Evolutionary conservation across 345 rosid genomes (phyloP).

Genomic region (Microthlaspi erraticum): DNA sequence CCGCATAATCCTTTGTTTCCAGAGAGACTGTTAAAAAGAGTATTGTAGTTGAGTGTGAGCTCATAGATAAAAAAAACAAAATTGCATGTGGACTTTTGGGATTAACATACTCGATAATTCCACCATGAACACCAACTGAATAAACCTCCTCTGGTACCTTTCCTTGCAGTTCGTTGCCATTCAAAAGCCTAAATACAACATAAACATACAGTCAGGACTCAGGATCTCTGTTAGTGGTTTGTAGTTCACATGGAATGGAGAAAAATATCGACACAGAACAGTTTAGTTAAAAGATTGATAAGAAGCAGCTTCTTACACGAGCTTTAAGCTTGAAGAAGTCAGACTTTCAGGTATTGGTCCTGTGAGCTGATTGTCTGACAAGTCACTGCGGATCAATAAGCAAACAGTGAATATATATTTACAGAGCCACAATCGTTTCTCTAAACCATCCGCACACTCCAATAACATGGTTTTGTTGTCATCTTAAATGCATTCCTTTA

Average conservation of each 20-base stretch:
- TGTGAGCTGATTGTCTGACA: constrained; percentile 76
- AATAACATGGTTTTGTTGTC: constrained; percentile 5
- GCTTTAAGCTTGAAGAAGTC: constrained; percentile 68
- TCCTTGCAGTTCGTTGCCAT: constrained; percentile 76
- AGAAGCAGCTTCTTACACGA: constrained; percentile 55
- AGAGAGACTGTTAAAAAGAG: constrained; percentile 61
- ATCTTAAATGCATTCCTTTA: neutral
- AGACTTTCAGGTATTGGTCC: constrained; percentile 91
- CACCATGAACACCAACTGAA: constrained; percentile 92
- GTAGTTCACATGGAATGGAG: neutral
- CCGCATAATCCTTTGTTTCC: constrained; percentile 97
- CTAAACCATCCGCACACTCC: constrained; percentile 15
- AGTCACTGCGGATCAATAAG: constrained; percentile 62
- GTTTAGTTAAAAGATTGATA: neutral
- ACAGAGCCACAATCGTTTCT: constrained; percentile 2
- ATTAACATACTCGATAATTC: constrained; percentile 77
- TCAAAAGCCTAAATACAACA: constrained; percentile 61
- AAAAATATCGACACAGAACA: constrained; percentile 3
- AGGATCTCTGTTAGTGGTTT: no score
- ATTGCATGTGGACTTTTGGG: neutral
- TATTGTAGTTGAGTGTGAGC: no score
- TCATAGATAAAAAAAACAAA: no score
- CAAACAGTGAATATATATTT: constrained; percentile 30
- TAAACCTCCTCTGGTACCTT: constrained; percentile 84
- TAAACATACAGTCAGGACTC: neutral